phyloP scores from a whole-genome alignment of 2,329 filamentous ascomycete species.

The Arachnomyces sp. region DNA sequence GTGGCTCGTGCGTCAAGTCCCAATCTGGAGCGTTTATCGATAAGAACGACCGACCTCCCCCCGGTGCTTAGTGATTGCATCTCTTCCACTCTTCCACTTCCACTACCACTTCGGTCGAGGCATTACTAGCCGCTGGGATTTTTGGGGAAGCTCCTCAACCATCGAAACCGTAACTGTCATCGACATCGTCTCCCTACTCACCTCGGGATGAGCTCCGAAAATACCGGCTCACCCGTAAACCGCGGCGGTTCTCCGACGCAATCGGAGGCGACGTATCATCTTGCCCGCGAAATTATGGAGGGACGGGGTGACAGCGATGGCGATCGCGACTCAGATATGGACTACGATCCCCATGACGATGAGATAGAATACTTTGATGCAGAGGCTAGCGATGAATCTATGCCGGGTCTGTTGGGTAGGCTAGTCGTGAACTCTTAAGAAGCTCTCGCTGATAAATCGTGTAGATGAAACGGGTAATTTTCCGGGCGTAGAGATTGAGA shows the following conservation, averaged over 20 bases:
- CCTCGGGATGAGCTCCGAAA: constrained; percentile 23
- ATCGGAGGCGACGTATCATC: constrained; percentile 26
- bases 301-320: constrained; percentile 25
- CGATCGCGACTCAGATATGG: constrained; percentile 47
- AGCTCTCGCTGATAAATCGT: neutral
- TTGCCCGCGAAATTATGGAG: constrained; percentile 27
- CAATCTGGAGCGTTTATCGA: constrained; percentile 10
- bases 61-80: constrained; percentile 4
- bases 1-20: neutral
- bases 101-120: too few relatives aligned
- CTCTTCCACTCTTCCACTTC: too few relatives aligned
- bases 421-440: neutral
- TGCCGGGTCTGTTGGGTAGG: constrained; percentile 12
- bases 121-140: too few relatives aligned
- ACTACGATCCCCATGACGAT: constrained; percentile 33
- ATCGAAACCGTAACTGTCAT: too few relatives aligned
- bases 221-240: constrained; percentile 11
- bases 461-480: constrained; percentile 1
- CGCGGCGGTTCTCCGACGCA: constrained; percentile 13
- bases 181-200: neutral
- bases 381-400: constrained; percentile 29
- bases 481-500: neutral
- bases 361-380: constrained; percentile 29
- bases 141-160: too few relatives aligned
- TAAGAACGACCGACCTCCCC: constrained; percentile 8